Evolutionary conservation across 345 rosid species (phyloP).

Genomic region (Heritiera littoralis): DNA sequence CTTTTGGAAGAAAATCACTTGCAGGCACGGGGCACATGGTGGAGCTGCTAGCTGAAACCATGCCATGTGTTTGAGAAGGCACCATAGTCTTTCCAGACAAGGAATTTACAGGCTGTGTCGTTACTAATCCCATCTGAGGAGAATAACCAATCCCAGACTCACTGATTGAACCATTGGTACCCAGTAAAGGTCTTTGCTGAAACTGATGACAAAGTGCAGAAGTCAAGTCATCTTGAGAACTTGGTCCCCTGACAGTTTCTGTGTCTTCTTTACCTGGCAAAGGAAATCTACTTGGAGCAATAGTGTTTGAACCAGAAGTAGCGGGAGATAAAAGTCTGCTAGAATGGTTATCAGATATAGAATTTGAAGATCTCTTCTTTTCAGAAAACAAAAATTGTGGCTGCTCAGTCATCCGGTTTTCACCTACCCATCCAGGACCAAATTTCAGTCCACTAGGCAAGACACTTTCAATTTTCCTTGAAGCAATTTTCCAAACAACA

Average conservation of each 20-base stretch:
- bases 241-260: conserved; percentile 34
- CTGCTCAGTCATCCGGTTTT: conserved; percentile 44
- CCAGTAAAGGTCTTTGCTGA: conserved; percentile 33
- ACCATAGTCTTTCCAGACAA: conserved; percentile 19
- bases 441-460: conserved; percentile 62
- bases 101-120: conserved; percentile 27
- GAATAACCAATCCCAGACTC: conserved; percentile 30
- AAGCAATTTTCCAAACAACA: conserved; percentile 69
- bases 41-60: conserved; percentile 31
- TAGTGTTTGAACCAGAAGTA: conserved; percentile 39
- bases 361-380: conserved; percentile 35
- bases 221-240: conserved; percentile 40
- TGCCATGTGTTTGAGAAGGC: conserved; percentile 32
- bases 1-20: conserved; percentile 27
- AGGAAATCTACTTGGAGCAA: conserved; percentile 38
- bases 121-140: conserved; percentile 27
- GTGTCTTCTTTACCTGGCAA: conserved; percentile 41
- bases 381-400: conserved; percentile 31
- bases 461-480: conserved; percentile 58
- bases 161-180: conserved; percentile 29
- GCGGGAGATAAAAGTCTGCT: conserved; percentile 43
- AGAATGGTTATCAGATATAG: conserved; percentile 39
- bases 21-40: conserved; percentile 25
- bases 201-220: conserved; percentile 26
- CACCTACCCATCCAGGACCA: conserved; percentile 90